Conservation (phyloP, 2,329 filamentous ascomycete species). For the Phyllosticta capitalensis region DNA sequence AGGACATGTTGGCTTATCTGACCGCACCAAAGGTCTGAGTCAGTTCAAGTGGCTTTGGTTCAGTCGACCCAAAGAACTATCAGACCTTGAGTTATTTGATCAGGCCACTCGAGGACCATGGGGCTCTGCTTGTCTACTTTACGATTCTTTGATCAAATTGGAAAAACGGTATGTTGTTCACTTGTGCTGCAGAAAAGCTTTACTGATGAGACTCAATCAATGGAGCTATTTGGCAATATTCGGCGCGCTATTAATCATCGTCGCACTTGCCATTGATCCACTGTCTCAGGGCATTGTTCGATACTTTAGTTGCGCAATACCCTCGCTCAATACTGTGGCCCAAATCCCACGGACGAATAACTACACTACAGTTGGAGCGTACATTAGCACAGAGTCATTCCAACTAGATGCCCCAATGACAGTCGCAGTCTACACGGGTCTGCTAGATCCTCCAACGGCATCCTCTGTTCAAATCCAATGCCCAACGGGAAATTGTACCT, state of each 20-base stretch:
- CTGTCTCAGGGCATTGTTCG: conserved; percentile 1
- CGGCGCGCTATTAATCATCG: neutral
- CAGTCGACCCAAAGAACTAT: neutral
- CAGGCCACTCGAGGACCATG: conserved; percentile 1
- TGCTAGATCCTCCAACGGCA: neutral
- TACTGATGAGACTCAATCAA: neutral
- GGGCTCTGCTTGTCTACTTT: neutral
- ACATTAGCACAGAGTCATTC: neutral
- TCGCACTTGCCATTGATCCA: neutral
- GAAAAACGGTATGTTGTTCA: neutral
- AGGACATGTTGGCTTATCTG: neutral
- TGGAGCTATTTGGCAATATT: neutral
- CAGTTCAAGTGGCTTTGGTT: conserved; percentile 7
- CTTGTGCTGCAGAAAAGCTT: neutral
- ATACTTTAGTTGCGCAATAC: neutral
- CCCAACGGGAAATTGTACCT: conserved; percentile 4
- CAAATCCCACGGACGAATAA: neutral
- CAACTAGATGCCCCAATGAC: neutral
- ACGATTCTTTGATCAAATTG: neutral
- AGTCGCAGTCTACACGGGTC: neutral
- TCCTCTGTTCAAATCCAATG: neutral
- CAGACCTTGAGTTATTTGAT: conserved; percentile 3
- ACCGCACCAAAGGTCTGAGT: neutral
- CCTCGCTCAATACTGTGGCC: neutral
- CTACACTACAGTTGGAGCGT: neutral